phyloP scores from a whole-genome alignment of 2,329 filamentous ascomycete species.

The Epichloe glyceriae region DNA sequence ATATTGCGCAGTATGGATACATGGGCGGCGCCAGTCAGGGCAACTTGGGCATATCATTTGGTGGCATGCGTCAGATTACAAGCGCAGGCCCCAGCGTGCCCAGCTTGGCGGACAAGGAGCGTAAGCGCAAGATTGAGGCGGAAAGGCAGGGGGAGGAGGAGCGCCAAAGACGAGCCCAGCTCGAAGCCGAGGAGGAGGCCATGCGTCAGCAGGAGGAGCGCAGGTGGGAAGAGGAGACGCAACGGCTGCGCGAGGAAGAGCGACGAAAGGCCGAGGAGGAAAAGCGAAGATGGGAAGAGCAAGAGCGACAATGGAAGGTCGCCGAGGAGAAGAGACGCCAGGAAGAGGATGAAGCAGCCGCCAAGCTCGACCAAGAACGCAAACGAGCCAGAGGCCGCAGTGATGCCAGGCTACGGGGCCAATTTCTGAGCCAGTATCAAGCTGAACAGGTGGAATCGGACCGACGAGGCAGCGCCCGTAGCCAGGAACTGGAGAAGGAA shows the following conservation, averaged over 20 bases:
- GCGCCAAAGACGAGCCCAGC: slow-evolving; percentile 30
- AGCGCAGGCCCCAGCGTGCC: slow-evolving; percentile 68
- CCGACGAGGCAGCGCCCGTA: slow-evolving; percentile 34
- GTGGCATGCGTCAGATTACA: slow-evolving; percentile 84
- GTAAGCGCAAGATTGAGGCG: slow-evolving; percentile 45
- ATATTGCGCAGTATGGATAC: slow-evolving; percentile 96
- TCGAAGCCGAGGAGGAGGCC: slow-evolving; percentile 47
- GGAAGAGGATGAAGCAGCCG: slow-evolving; percentile 64
- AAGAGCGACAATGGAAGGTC: slow-evolving; percentile 62
- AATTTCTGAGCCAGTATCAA: slow-evolving; percentile 79
- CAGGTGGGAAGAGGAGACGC: slow-evolving; percentile 53
- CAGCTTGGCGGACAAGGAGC: slow-evolving; percentile 74
- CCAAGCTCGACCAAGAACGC: slow-evolving; percentile 53
- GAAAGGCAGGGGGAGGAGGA: slow-evolving; percentile 47
- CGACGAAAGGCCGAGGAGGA: slow-evolving; percentile 50
- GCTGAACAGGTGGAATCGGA: slow-evolving; percentile 41
- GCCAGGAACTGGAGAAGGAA: slow-evolving; percentile 65
- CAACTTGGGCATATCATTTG: slow-evolving; percentile 87
- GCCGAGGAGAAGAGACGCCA: slow-evolving; percentile 58
- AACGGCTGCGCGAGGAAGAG: slow-evolving; percentile 46
- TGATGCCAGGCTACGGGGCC: slow-evolving; percentile 61
- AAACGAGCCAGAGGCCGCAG: slow-evolving; percentile 47
- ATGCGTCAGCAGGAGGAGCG: slow-evolving; percentile 50
- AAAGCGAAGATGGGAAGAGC: slow-evolving; percentile 63
- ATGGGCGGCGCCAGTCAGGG: slow-evolving; percentile 96